These are phyloP conservation scores for Lipomyces oligophaga DNA, from an alignment of 805 yeast genomes.

Conservation along the genomic window DNA sequence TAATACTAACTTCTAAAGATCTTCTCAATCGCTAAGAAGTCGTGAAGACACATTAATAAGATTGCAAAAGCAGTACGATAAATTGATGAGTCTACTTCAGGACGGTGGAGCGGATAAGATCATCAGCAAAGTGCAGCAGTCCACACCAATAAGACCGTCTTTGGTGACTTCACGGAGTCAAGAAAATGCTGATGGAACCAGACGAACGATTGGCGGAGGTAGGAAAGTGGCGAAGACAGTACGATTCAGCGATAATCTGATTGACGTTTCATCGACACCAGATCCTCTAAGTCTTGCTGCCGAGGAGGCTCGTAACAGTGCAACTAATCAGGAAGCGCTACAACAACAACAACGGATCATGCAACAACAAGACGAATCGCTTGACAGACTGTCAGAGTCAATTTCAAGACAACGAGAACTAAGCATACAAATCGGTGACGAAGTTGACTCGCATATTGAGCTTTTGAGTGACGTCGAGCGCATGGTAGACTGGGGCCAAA, in stretches of 20 bases:
- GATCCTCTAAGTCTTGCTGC: constrained; percentile 24
- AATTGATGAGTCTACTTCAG: constrained; percentile 20
- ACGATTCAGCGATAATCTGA: constrained; percentile 34
- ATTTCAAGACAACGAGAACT: constrained; percentile 41
- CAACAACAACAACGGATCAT: constrained; percentile 35
- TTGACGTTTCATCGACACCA: constrained; percentile 28
- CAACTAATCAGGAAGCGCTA: constrained; percentile 19
- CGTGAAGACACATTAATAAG: constrained; percentile 22
- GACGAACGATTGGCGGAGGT: too few species aligned
- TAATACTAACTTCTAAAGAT: constrained; percentile 1
- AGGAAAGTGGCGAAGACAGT: constrained; percentile 28
- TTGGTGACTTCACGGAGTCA: constrained; percentile 1
- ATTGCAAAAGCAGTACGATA: constrained; percentile 27
- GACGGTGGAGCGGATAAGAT: constrained; percentile 22
- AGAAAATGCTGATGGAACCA: background rate
- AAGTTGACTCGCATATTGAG: constrained; percentile 39
- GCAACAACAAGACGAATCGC: constrained; percentile 41
- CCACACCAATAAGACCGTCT: constrained; percentile 15
- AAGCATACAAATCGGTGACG: constrained; percentile 40
- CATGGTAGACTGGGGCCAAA: constrained; percentile 38
- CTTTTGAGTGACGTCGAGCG: constrained; percentile 41
- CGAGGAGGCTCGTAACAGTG: constrained; percentile 22
- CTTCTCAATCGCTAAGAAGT: constrained; percentile 14
- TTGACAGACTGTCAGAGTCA: constrained; percentile 37
- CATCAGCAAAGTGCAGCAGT: constrained; percentile 5